A percentile compares a stretch with the other conserved stretches of the same genome.
Evolutionary conservation across 805 yeast species (phyloP).

Genomic region (Schwanniomyces occidentalis): DNA sequence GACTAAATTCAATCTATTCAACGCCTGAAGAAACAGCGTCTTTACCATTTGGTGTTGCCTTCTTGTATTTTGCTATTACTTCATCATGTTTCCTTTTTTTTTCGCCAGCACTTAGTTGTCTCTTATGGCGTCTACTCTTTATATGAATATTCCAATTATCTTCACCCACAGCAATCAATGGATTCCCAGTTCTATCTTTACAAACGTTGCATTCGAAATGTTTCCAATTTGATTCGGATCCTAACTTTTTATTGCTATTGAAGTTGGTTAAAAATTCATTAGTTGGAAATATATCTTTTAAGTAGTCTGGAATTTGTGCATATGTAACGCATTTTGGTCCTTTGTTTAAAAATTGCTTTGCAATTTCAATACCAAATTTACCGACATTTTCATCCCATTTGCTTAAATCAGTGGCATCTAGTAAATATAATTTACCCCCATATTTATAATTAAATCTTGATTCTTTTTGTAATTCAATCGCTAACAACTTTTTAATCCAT

Average conservation of each 20-base stretch:
- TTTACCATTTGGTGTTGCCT: conserved; percentile 1
- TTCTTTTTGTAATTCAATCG: conserved; percentile 58
- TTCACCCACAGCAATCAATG: conserved; percentile 70
- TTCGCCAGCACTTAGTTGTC: conserved; percentile 47
- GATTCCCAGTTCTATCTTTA: conserved; percentile 51
- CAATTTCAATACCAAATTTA: conserved; percentile 53
- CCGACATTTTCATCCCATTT: conserved; percentile 62
- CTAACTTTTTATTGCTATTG: conserved; percentile 40
- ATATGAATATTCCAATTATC: conserved; percentile 70
- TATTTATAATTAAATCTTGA: conserved; percentile 44
- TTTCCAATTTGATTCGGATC: conserved; percentile 52
- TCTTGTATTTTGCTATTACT: conserved; percentile 28
- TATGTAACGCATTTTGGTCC: conserved; percentile 28
- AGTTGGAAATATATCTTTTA: conserved; percentile 26
- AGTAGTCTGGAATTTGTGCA: conserved; percentile 28
- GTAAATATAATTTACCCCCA: conserved; percentile 64
- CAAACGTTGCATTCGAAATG: conserved; percentile 72
- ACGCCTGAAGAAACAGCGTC: too few species aligned
- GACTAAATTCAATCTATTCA: too few species aligned
- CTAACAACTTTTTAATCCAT: conserved; percentile 78
- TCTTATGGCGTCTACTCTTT: conserved; percentile 65
- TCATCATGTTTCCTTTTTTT: conserved; percentile 57
- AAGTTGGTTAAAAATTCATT: conserved; percentile 15
- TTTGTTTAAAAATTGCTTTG: conserved; percentile 32
- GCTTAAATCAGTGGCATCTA: conserved; percentile 74